phyloP scores from a whole-genome alignment of 345 rosid species.

The Gossypium australe region DNA sequence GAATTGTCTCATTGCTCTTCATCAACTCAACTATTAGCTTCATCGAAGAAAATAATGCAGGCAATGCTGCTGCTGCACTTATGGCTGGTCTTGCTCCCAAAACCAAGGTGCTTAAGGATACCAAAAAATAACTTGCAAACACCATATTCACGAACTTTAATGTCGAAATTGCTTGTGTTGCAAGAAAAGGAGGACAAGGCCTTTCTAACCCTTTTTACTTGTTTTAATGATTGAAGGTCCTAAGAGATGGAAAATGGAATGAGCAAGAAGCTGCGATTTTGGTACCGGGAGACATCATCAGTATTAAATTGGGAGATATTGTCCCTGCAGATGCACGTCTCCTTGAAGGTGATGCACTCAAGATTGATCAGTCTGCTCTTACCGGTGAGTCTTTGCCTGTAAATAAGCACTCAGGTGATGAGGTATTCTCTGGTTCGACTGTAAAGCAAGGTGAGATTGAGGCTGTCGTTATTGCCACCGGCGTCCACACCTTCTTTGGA shows the following conservation, averaged over 20 bases:
- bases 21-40: conserved; percentile 20
- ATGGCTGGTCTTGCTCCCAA: conserved; percentile 23
- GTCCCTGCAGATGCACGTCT: conserved; percentile 20
- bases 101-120: conserved; percentile 13
- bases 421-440: conserved; percentile 39
- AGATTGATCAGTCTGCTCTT: conserved; percentile 20
- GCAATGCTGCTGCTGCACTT: conserved; percentile 20
- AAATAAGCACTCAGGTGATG: conserved; percentile 28
- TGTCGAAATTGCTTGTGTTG: not conserved
- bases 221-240: conserved; percentile 31
- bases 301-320: conserved; percentile 19
- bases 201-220: not conserved
- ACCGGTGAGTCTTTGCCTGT: conserved; percentile 32
- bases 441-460: conserved; percentile 40
- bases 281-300: conserved; percentile 18
- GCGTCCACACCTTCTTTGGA: conserved; percentile 40
- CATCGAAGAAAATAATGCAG: conserved; percentile 19
- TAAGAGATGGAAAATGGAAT: conserved; percentile 13
- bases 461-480: conserved; percentile 39
- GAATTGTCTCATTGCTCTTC: conserved; percentile 6
- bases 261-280: conserved; percentile 19
- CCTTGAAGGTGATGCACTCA: conserved; percentile 17
- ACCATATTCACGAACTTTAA: not conserved
- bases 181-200: not conserved
- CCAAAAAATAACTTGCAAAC: not conserved